Conservation (phyloP, 331 rosid genomes). For the Acacia pycnantha region DNA sequence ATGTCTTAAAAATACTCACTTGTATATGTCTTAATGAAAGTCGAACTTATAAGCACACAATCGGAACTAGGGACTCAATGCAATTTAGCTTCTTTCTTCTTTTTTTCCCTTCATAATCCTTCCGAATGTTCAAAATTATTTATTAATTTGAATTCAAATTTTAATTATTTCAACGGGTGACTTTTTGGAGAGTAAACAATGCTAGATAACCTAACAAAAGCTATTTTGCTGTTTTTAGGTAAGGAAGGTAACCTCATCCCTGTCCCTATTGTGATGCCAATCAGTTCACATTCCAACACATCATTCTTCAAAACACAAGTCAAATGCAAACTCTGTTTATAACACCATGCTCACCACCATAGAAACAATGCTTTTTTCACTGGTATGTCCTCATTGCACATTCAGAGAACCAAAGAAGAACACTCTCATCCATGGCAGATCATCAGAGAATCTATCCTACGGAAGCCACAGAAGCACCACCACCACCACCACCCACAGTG, state of each 20-base stretch:
- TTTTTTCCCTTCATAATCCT: too few relatives aligned
- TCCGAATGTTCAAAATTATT: background rate
- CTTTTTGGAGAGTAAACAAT: background rate
- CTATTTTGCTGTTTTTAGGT: conserved; percentile 39
- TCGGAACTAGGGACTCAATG: background rate
- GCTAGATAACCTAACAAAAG: conserved; percentile 51
- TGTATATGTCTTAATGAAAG: background rate
- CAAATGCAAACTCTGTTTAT: conserved; percentile 28
- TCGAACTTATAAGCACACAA: background rate
- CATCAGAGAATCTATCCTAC: conserved; percentile 64
- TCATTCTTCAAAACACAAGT: conserved; percentile 25
- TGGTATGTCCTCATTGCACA: background rate
- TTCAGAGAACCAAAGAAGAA: conserved; percentile 7
- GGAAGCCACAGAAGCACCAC: conserved; percentile 33
- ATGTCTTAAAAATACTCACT: background rate
- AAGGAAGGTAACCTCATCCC: conserved; percentile 50
- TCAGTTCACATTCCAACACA: conserved; percentile 27
- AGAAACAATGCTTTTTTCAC: background rate
- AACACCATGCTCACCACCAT: background rate
- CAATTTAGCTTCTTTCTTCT: background rate
- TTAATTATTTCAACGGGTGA: background rate
- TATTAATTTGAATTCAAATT: background rate
- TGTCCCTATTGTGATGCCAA: conserved; percentile 22
- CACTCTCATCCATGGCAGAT: conserved; percentile 46
- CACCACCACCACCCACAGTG: conserved; percentile 13